phyloP scores from a whole-genome alignment of 352 stramenopile species.

The Pythium angustatum region DNA sequence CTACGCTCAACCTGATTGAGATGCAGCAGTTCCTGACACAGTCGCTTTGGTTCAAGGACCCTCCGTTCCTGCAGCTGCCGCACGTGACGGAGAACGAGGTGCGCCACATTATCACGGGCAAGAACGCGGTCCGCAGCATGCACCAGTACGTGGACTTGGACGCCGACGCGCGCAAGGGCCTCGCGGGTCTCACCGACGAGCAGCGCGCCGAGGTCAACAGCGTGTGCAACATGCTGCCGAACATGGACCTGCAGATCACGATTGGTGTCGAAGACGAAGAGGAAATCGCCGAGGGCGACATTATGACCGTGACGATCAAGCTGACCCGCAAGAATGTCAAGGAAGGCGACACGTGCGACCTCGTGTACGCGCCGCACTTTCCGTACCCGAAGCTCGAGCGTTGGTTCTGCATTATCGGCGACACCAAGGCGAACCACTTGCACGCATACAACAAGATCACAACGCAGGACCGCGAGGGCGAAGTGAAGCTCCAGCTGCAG shows the following conservation, averaged over 20 bases:
- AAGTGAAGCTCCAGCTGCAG: constrained; percentile 96
- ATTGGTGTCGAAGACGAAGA: constrained; percentile 90
- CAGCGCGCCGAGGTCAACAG: constrained; percentile 93
- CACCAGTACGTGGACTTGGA: constrained; percentile 93
- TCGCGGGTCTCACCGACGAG: constrained; percentile 89
- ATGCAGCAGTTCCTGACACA: constrained; percentile 98
- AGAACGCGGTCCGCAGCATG: constrained; percentile 91
- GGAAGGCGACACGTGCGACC: constrained; percentile 92
- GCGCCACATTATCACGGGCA: constrained; percentile 91
- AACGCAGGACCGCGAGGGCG: constrained; percentile 82
- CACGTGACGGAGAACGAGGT: constrained; percentile 91
- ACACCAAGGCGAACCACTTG: constrained; percentile 93
- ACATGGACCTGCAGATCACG: constrained; percentile 92
- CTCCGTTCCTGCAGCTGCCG: constrained; percentile 90
- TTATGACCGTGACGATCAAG: constrained; percentile 97
- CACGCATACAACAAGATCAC: constrained; percentile 97
- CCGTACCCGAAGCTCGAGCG: constrained; percentile 95
- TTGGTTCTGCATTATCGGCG: constrained; percentile 97
- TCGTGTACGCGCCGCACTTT: constrained; percentile 97
- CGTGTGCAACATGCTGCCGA: constrained; percentile 93
- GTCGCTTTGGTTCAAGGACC: constrained; percentile 94
- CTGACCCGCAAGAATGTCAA: constrained; percentile 96
- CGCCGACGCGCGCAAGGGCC: constrained; percentile 92
- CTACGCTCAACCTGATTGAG: constrained; percentile 95
- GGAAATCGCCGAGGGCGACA: constrained; percentile 98